Percentiles rank a stretch among this genome's conserved stretches.
Evolutionary conservation across 2,329 filamentous ascomycete genomes (phyloP).

Genomic region (Penicillium frequentans): DNA sequence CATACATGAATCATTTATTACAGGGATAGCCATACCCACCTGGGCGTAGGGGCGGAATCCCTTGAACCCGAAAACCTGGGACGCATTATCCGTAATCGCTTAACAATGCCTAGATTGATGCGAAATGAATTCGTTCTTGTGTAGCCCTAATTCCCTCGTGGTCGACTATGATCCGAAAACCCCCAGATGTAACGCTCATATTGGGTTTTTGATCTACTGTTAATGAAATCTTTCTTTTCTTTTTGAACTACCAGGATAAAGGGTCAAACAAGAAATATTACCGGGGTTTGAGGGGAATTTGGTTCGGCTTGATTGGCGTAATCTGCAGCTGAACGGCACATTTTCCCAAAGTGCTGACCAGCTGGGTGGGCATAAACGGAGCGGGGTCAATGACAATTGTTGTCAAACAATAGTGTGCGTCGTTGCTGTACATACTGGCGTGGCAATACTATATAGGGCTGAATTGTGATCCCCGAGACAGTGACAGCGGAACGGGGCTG

Average conservation of each 20-base stretch:
- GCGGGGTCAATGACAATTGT: neutral
- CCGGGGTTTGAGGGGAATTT: neutral
- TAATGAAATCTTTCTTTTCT: too few relatives aligned
- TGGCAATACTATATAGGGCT: neutral
- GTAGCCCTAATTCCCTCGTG: neutral
- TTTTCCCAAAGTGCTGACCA: constrained; percentile 16
- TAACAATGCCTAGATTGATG: neutral
- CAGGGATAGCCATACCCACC: neutral
- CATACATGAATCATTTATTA: neutral
- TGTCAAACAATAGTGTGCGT: neutral
- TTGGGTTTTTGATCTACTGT: too few relatives aligned
- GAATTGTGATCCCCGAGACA: neutral
- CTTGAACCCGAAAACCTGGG: neutral
- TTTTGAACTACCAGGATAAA: neutral
- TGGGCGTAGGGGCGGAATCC: neutral
- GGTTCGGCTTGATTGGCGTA: constrained; percentile 11
- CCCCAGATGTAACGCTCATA: neutral
- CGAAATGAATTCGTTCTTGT: neutral
- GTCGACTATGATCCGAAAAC: neutral
- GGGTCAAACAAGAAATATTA: neutral
- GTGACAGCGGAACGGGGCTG: neutral
- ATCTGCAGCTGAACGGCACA: constrained; percentile 14
- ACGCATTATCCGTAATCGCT: neutral
- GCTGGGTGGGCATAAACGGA: neutral
- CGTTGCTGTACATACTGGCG: neutral